Evolutionary conservation across 768 basidiomycete genomes (phyloP).

Genomic region (Russula sp.): DNA sequence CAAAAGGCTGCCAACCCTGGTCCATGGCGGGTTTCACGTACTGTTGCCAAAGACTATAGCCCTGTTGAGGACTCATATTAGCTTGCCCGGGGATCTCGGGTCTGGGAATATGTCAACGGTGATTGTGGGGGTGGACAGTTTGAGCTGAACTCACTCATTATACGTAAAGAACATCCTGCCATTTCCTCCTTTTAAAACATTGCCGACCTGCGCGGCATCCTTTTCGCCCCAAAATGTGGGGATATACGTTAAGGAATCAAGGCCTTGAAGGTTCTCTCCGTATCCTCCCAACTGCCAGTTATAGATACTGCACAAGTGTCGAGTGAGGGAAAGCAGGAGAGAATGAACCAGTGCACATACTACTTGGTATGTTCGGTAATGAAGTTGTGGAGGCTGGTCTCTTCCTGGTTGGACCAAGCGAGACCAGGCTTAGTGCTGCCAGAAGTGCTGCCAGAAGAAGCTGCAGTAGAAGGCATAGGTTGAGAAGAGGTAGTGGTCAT

Average conservation of each 20-base stretch:
- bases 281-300: slow-evolving; percentile 58
- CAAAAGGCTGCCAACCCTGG: slow-evolving; percentile 50
- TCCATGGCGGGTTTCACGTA: slow-evolving; percentile 51
- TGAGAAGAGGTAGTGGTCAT: slow-evolving; percentile 22
- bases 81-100: slow-evolving; percentile 37
- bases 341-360: slow-evolving; percentile 36
- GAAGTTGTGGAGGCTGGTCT: slow-evolving; percentile 42
- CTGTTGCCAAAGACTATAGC: slow-evolving; percentile 48
- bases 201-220: slow-evolving; percentile 42
- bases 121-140: slow-evolving; percentile 28
- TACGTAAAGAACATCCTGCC: slow-evolving; percentile 45
- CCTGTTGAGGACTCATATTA: slow-evolving; percentile 46
- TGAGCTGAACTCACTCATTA: slow-evolving; percentile 58
- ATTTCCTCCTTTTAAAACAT: slow-evolving; percentile 42
- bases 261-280: slow-evolving; percentile 24
- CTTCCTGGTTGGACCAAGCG: slow-evolving; percentile 56
- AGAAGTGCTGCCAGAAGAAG: slow-evolving; percentile 2
- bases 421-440: slow-evolving; percentile 45
- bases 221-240: slow-evolving; percentile 68
- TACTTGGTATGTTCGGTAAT: slow-evolving; percentile 29
- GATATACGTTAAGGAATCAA: slow-evolving; percentile 34
- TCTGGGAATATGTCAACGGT: neutral
- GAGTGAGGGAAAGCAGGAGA: neutral
- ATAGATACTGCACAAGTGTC: slow-evolving; percentile 37
- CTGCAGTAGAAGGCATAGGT: neutral